Evolutionary conservation across 176 grass and related monocot genomes (phyloP).

Genomic region (Rhipidocladum racemiflorum): DNA sequence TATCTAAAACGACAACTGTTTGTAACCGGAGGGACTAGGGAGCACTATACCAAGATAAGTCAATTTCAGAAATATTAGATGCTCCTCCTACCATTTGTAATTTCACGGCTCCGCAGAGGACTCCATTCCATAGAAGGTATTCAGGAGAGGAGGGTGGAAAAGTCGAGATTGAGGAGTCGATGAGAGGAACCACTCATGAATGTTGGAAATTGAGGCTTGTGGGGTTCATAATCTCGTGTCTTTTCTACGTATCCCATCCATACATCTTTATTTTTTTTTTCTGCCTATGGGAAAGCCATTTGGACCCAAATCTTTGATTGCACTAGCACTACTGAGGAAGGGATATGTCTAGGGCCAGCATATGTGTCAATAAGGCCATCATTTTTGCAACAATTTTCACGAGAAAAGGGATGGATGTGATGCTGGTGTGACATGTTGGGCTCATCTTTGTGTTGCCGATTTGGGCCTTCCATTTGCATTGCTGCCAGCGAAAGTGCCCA

Average conservation of each 20-base stretch:
- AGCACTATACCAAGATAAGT: no score
- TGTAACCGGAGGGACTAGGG: no score
- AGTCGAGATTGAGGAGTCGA: neutral
- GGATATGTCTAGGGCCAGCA: neutral
- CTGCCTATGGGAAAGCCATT: conserved; percentile 9
- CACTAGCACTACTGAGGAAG: conserved; percentile 30
- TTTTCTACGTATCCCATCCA: conserved; percentile 20
- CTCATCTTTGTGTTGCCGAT: conserved; percentile 34
- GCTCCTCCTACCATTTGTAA: neutral
- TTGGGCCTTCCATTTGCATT: conserved; percentile 38
- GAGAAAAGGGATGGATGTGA: conserved; percentile 34
- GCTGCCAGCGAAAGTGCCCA: conserved; percentile 2
- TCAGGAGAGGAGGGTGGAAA: neutral
- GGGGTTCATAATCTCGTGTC: neutral
- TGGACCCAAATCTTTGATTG: conserved; percentile 34
- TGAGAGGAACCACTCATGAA: neutral
- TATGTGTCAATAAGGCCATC: conserved; percentile 28
- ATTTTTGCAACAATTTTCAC: conserved; percentile 23
- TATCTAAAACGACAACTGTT: no score
- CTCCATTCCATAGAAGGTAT: neutral
- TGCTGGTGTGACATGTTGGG: conserved; percentile 50
- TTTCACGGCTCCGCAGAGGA: neutral
- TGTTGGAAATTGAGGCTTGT: neutral
- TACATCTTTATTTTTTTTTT: conserved; percentile 2
- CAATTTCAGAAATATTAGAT: neutral